phyloP scores from a whole-genome alignment of 164 flowering plant species.

The Tetracentron sinense region DNA sequence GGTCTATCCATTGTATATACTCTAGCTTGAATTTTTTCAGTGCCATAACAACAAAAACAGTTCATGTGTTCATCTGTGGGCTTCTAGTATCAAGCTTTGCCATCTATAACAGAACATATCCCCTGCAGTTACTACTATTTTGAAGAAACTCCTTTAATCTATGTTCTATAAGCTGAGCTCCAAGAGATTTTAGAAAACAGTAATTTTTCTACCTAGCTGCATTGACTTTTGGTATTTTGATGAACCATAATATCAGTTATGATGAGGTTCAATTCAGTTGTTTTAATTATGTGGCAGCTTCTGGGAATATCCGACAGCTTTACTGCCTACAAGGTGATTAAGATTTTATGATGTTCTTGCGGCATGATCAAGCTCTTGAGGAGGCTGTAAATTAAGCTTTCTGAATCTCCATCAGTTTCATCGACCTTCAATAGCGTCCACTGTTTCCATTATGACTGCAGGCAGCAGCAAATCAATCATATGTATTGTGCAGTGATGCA shows the following conservation, averaged over 20 bases:
- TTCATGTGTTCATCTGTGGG: no score
- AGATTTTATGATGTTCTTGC: constrained; percentile 3
- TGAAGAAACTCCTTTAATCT: no score
- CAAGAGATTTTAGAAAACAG: no score
- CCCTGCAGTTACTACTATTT: no score
- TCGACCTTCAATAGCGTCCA: neutral
- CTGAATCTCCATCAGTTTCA: constrained; percentile 11
- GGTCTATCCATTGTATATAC: no score
- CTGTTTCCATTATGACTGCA: neutral
- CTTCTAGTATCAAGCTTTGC: no score
- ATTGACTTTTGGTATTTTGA: neutral
- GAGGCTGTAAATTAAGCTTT: constrained; percentile 21
- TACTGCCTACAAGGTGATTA: constrained; percentile 86
- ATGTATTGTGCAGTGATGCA: neutral
- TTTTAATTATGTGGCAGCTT: constrained; percentile 46
- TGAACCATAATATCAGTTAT: neutral
- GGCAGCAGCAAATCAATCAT: neutral
- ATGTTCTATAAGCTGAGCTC: no score
- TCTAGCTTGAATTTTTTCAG: no score
- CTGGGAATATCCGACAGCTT: constrained; percentile 93
- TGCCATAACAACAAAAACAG: no score
- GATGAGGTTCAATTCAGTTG: constrained; percentile 2
- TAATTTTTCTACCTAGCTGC: no score
- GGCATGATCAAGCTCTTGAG: constrained; percentile 8
- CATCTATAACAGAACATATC: no score